Evolutionary conservation across 2,329 filamentous ascomycete species (phyloP).

Genomic region (Ophiosphaerella korrae): DNA sequence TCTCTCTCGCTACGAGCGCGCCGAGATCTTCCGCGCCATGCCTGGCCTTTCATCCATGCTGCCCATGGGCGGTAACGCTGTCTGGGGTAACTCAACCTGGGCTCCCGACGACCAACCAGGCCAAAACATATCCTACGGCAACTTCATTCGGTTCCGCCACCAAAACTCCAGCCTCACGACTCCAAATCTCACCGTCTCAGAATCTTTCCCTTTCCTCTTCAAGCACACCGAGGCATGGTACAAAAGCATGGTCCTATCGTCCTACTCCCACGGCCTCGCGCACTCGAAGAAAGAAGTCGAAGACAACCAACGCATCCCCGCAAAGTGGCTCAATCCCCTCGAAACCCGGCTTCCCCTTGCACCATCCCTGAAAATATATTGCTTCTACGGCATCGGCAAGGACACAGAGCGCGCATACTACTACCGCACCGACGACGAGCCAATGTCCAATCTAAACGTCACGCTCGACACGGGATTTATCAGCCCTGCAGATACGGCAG

Average conservation of each 20-base stretch:
- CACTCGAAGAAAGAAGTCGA: slow-evolving; percentile 80
- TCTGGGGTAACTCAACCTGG: slow-evolving; percentile 91
- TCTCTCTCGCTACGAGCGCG: slow-evolving; percentile 84
- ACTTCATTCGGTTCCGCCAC: slow-evolving; percentile 80
- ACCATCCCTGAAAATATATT: slow-evolving; percentile 91
- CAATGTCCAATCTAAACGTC: slow-evolving; percentile 68
- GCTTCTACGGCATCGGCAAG: slow-evolving; percentile 96
- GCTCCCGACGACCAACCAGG: slow-evolving; percentile 84
- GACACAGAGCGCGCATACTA: slow-evolving; percentile 92
- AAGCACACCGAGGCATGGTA: slow-evolving; percentile 87
- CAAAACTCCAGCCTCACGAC: slow-evolving; percentile 56
- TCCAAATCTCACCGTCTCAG: slow-evolving; percentile 78
- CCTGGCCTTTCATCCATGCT: slow-evolving; percentile 96
- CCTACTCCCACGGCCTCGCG: slow-evolving; percentile 89
- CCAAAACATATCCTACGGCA: slow-evolving; percentile 76
- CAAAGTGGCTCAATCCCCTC: slow-evolving; percentile 93
- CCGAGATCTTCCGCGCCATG: slow-evolving; percentile 95
- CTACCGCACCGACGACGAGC: slow-evolving; percentile 75
- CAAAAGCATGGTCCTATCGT: slow-evolving; percentile 68
- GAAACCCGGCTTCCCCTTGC: slow-evolving; percentile 86
- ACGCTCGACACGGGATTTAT: slow-evolving; percentile 54
- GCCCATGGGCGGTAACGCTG: slow-evolving; percentile 86
- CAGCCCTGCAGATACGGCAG: slow-evolving; percentile 49
- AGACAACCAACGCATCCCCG: slow-evolving; percentile 57
- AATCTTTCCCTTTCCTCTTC: slow-evolving; percentile 78